These are phyloP conservation scores for Trametes cingulata DNA, from an alignment of 768 basidiomycete genomes.

Conservation along the genomic window DNA sequence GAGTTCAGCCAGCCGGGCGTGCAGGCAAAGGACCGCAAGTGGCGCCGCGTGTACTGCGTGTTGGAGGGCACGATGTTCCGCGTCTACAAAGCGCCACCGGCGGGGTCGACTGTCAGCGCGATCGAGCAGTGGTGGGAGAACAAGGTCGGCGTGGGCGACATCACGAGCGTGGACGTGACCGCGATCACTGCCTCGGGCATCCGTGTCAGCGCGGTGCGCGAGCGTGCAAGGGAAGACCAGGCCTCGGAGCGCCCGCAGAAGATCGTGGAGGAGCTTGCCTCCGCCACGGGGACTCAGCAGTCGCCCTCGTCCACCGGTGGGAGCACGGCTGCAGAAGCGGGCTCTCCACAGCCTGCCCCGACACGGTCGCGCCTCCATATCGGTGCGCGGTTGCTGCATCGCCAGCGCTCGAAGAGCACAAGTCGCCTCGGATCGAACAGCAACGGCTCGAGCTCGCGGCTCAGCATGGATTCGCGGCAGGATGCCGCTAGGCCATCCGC, in stretches of 20 bases:
- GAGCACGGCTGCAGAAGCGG: neutral
- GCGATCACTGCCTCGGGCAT: constrained; percentile 28
- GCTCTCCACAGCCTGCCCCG: constrained; percentile 19
- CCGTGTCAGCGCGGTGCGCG: constrained; percentile 33
- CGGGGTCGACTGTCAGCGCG: constrained; percentile 46
- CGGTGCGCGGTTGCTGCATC: constrained; percentile 46
- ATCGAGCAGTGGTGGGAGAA: constrained; percentile 81
- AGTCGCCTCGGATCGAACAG: neutral
- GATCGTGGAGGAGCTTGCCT: constrained; percentile 26
- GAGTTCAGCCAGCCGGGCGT: constrained; percentile 86
- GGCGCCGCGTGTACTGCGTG: constrained; percentile 86
- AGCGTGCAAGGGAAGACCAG: constrained; percentile 26
- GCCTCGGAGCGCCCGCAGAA: constrained; percentile 18
- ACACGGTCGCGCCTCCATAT: constrained; percentile 45
- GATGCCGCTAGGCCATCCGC: constrained; percentile 5
- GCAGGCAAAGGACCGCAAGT: constrained; percentile 88
- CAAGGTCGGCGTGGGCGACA: constrained; percentile 72
- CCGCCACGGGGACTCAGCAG: too few species aligned
- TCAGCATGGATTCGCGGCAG: constrained; percentile 27
- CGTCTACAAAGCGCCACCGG: constrained; percentile 60
- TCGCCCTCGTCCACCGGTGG: neutral
- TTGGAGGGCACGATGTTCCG: constrained; percentile 90
- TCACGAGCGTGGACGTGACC: constrained; percentile 27
- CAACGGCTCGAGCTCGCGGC: constrained; percentile 18
- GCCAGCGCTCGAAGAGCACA: constrained; percentile 31